These are phyloP conservation scores for Craspedostauros australis DNA, from an alignment of 108 stramenopile species.

Conservation along the genomic window DNA sequence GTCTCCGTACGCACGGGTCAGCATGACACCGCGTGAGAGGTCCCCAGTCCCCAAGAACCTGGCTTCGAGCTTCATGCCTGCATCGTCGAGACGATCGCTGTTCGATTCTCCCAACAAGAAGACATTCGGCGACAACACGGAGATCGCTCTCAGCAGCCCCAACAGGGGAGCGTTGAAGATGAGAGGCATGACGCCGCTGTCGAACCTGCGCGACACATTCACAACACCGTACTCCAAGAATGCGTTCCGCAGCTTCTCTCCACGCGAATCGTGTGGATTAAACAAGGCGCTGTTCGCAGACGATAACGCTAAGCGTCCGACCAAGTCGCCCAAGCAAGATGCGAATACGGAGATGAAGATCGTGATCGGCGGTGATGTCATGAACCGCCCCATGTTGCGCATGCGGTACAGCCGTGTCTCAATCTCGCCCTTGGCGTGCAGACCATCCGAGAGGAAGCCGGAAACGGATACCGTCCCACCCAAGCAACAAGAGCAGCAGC, in stretches of 20 bases:
- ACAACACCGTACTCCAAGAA: conserved; percentile 16
- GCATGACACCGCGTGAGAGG: conserved; percentile 5
- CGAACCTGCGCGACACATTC: conserved; percentile 32
- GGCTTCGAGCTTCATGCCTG: conserved; percentile 3
- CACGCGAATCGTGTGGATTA: conserved; percentile 26
- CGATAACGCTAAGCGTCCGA: conserved; percentile 8
- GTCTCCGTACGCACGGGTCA: no score
- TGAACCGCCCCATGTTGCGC: conserved; percentile 13
- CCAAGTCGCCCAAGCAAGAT: conserved; percentile 25
- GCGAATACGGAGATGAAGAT: conserved; percentile 1
- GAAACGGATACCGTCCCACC: not conserved
- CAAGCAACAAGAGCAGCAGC: not conserved
- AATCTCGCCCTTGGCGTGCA: conserved; percentile 24
- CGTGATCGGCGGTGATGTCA: conserved; percentile 9
- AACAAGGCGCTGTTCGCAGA: conserved; percentile 45
- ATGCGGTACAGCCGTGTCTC: conserved; percentile 22
- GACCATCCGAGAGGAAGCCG: conserved; percentile 3
- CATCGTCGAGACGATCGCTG: conserved; percentile 21
- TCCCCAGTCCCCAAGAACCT: not conserved
- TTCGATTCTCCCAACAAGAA: conserved; percentile 27
- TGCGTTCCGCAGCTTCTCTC: conserved; percentile 19
- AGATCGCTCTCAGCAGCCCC: conserved; percentile 11
- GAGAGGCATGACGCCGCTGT: conserved; percentile 41
- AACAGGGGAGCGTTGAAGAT: conserved; percentile 17
- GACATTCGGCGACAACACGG: conserved; percentile 2